Evolutionary conservation across 2,329 filamentous ascomycete genomes (phyloP), one percentile per base, ranked within the genome.

Genomic region (Curvularia eragrostidis): DNA sequence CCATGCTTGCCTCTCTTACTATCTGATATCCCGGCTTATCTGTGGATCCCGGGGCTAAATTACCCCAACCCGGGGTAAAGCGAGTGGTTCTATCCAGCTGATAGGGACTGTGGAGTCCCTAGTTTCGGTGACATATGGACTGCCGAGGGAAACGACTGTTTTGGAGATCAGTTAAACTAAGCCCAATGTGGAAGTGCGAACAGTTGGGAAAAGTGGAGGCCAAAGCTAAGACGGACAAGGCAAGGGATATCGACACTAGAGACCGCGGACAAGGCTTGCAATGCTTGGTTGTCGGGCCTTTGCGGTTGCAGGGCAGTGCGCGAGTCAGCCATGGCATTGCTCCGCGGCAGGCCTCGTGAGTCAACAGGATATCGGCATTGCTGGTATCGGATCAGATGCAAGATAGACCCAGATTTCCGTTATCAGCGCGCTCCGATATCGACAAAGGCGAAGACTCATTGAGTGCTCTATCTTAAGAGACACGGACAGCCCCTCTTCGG

Each of bases 41-140:
- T 62, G 62, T 66, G 63, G 63, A 62, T 47, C 56, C 47, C 23
- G 54, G 42, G 39, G 44, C 55, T 65, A 57, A 47, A 52, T 59
- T 63, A 66, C 65, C 62, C 63, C 63, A 66, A 59, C 52, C 57
- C 59, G 65, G 65, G 65, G 63, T 67, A 67, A 65, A 59, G 8
- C 32, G 10, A 57, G 30, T 54, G 24, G 49, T 53, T 54, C 54
- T 41, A 23, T 54, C 48, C 54, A 57, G 26, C 46, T 55, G 62
- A 65, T 65, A 63, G 62, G 30, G 19, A 52, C 42, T 59, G 59
- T 61, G 62, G 59, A 58, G 53, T 57, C 50, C 36, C 48, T 46
- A 24, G 38, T 44, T 34, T 58, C 34, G 43, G 49, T 62, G 56
- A 26, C 21, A 39, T 19, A 49, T 38, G 43, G 23, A 43, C 36